Base-by-base conservation (phyloP, 805 yeast species). In the Ogataea kodamae region DNA sequence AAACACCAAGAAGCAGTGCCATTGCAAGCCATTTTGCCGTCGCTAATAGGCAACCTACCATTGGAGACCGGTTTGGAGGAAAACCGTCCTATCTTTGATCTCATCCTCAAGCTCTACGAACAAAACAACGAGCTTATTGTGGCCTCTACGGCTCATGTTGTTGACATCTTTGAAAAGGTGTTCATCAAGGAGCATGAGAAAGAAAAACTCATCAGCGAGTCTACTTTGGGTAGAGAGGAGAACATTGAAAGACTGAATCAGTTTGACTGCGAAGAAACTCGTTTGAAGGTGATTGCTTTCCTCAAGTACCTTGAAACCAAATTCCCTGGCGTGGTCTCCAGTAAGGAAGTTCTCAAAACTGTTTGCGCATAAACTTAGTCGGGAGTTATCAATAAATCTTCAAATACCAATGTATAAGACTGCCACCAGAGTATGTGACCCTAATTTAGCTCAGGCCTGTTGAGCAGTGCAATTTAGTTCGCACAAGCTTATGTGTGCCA, bases 41-140 rank as follows among this genome's bases (percentile, higher is more conserved):
- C 70, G 15, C 68, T 92, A 52, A 65, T 89, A 42, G 64, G 70
- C 31, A 90, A 83, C 52, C 72, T 92, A 54, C 98, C 98, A 32
- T 73, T 92, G 55, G 75, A 78, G 55, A 78, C 88, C 34, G 97
- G 89, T 3, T 81, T 73, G 45, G 97, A 90, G 66, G 98, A 92
- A 65, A 87, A 92, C 65, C 75, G 79, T 18, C 97, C 97, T 34
- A 81, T 92, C 44, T 83, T 87, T 62, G 78, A 82, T 50, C 68
- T 89, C 46, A 70, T 92, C 37, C 67, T 83, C 55, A 72, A 74
- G 52, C 70, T 90, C 48, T 85, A 82, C 68, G 79, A 76, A 55
- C 60, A 71, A 38, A 73, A 76, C 46, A 72, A 80, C 57, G 69
- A 70, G 26, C 57, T 73, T 16, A 73, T 82, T 25, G 58, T 76